phyloP scores from a whole-genome alignment of 306 rosid genomes.

The Citrullus amarus region DNA sequence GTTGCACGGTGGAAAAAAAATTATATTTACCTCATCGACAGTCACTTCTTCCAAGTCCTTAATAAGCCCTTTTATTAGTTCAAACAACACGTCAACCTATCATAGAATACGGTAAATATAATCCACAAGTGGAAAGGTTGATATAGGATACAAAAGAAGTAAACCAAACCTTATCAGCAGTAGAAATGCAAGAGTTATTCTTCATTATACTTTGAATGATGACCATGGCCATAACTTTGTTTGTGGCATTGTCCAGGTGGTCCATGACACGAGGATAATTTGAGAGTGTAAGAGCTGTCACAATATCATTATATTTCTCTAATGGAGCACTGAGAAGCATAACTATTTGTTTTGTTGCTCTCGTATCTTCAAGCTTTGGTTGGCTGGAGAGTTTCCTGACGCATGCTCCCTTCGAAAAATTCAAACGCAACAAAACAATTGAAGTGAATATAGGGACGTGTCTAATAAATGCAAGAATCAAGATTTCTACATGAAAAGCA shows the following conservation, averaged over 20 bases:
- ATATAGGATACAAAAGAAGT: conserved; percentile 5
- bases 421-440: conserved; percentile 1
- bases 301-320: conserved; percentile 37
- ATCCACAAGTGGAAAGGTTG: neutral
- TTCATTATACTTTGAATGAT: conserved; percentile 41
- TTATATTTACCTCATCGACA: conserved; percentile 25
- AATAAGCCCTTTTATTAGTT: conserved; percentile 38
- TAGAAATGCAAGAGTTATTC: conserved; percentile 30
- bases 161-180: conserved; percentile 33
- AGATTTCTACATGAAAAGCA: neutral
- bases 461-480: neutral
- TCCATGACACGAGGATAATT: conserved; percentile 46
- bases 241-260: conserved; percentile 33
- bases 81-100: conserved; percentile 42
- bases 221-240: conserved; percentile 43
- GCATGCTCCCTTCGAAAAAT: conserved; percentile 28
- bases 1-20: neutral
- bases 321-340: conserved; percentile 35
- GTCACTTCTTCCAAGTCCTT: conserved; percentile 26
- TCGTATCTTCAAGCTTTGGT: conserved; percentile 25
- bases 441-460: neutral
- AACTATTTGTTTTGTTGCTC: conserved; percentile 36
- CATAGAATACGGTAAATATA: conserved; percentile 6
- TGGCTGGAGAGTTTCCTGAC: conserved; percentile 27
- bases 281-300: conserved; percentile 38